Percentiles rank a stretch among this genome's conserved stretches.
Conservation (phyloP, 805 yeast species). For the Dipodascopsis uninucleata region DNA sequence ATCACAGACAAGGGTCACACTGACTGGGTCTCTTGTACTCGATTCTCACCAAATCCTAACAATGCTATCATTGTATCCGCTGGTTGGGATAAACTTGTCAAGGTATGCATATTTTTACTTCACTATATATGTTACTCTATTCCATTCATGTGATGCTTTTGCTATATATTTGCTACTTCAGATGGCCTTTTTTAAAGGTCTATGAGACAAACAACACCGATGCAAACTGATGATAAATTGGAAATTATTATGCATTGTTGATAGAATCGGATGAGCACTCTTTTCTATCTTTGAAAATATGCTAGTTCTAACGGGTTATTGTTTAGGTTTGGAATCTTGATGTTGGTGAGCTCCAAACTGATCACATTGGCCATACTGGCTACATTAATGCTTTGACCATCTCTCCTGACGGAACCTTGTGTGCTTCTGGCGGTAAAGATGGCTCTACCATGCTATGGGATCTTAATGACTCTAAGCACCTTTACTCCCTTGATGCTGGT, state of each 20-base stretch:
- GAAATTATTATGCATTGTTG: slow-evolving; percentile 6
- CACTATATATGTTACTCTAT: too few species aligned
- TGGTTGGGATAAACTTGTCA: slow-evolving; percentile 97
- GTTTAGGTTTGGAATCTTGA: slow-evolving; percentile 87
- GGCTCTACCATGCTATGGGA: slow-evolving; percentile 99
- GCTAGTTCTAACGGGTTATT: neutral
- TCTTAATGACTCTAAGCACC: slow-evolving; percentile 75
- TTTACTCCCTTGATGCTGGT: slow-evolving; percentile 91
- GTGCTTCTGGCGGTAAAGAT: slow-evolving; percentile 99
- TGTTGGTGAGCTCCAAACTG: slow-evolving; percentile 83
- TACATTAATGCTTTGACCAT: slow-evolving; percentile 95
- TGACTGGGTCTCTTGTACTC: slow-evolving; percentile 99
- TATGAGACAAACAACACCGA: slow-evolving; percentile 99
- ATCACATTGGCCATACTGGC: slow-evolving; percentile 99
- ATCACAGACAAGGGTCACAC: slow-evolving; percentile 76
- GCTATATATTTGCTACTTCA: slow-evolving; percentile 97
- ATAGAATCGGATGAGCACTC: neutral
- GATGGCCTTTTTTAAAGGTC: slow-evolving; percentile 65
- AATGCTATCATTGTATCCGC: slow-evolving; percentile 86
- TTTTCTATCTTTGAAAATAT: neutral
- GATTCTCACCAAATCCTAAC: slow-evolving; percentile 75
- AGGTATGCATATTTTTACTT: slow-evolving; percentile 76
- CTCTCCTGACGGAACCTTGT: slow-evolving; percentile 99
- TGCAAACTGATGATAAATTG: slow-evolving; percentile 79
- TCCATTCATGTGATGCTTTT: slow-evolving; percentile 22